phyloP scores from a whole-genome alignment of 495 filamentous ascomycete species.

The Aspergillus baeticus region DNA sequence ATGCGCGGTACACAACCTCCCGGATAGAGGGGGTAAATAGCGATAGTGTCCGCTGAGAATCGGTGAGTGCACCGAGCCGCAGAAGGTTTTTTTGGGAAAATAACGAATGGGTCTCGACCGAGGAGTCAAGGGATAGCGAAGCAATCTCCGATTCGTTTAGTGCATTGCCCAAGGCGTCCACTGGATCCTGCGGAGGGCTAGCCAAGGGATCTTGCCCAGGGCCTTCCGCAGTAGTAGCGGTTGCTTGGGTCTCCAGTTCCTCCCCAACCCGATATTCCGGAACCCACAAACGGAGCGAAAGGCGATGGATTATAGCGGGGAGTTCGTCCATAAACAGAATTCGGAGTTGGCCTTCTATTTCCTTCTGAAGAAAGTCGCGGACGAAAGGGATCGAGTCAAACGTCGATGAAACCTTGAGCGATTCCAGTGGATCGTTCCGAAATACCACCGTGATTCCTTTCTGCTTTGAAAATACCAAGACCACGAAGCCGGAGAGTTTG shows the following conservation, averaged over 20 bases:
- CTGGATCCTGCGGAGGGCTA: slow-evolving; percentile 73
- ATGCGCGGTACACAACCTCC: slow-evolving; percentile 86
- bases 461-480: slow-evolving; percentile 93
- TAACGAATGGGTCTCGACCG: slow-evolving; percentile 72
- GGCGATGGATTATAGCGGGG: slow-evolving; percentile 89
- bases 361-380: slow-evolving; percentile 92
- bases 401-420: slow-evolving; percentile 95
- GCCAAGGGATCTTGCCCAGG: slow-evolving; percentile 72
- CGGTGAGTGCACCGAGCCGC: slow-evolving; percentile 69
- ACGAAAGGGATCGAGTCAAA: slow-evolving; percentile 99
- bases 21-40: slow-evolving; percentile 80
- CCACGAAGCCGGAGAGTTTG: slow-evolving; percentile 95
- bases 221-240: slow-evolving; percentile 36
- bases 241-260: slow-evolving; percentile 35
- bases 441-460: slow-evolving; percentile 97
- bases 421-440: slow-evolving; percentile 95
- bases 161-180: slow-evolving; percentile 72
- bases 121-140: slow-evolving; percentile 70
- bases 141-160: slow-evolving; percentile 72
- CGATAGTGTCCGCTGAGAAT: slow-evolving; percentile 83
- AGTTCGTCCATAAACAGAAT: slow-evolving; percentile 96
- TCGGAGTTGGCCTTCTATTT: slow-evolving; percentile 91
- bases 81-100: slow-evolving; percentile 91
- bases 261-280: slow-evolving; percentile 76
- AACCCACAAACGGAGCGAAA: slow-evolving; percentile 87